Evolutionary conservation across 2,329 filamentous ascomycete genomes (phyloP).

Genomic region (Gnomoniopsis smithogilvyi): DNA sequence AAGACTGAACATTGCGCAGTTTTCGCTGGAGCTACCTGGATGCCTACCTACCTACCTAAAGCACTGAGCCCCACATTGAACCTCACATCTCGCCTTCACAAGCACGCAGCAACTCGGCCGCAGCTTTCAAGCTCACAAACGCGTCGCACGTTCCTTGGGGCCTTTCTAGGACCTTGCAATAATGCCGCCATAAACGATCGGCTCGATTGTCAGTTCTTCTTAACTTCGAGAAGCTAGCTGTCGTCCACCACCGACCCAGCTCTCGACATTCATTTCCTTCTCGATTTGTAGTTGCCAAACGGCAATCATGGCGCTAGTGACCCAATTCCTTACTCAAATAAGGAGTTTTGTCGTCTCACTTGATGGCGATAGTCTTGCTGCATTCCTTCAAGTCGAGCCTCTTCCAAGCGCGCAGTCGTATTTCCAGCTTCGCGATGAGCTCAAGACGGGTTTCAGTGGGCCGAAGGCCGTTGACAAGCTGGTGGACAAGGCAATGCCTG

Average conservation of each 20-base stretch:
- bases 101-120: neutral
- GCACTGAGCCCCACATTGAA: neutral
- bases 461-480: conserved; percentile 52
- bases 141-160: neutral
- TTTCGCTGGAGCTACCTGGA: neutral
- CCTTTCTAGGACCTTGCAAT: too few relatives aligned
- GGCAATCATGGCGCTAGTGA: conserved; percentile 56
- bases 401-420: conserved; percentile 58
- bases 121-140: neutral
- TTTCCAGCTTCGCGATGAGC: conserved; percentile 62
- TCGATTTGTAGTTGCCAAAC: neutral
- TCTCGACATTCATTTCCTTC: neutral
- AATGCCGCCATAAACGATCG: neutral
- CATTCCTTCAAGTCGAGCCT: conserved; percentile 74
- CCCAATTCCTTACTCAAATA: conserved; percentile 66
- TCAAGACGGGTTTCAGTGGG: conserved; percentile 53
- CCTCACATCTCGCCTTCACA: neutral
- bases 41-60: too few relatives aligned
- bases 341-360: conserved; percentile 58
- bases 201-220: neutral
- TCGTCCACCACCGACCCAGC: neutral
- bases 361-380: conserved; percentile 63
- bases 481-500: conserved; percentile 62
- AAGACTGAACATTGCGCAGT: too few relatives aligned
- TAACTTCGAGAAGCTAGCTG: neutral